These are phyloP conservation scores for Blastobotrys aristatus DNA, from an alignment of 1,139 yeast genomes.

Conservation along the genomic window DNA sequence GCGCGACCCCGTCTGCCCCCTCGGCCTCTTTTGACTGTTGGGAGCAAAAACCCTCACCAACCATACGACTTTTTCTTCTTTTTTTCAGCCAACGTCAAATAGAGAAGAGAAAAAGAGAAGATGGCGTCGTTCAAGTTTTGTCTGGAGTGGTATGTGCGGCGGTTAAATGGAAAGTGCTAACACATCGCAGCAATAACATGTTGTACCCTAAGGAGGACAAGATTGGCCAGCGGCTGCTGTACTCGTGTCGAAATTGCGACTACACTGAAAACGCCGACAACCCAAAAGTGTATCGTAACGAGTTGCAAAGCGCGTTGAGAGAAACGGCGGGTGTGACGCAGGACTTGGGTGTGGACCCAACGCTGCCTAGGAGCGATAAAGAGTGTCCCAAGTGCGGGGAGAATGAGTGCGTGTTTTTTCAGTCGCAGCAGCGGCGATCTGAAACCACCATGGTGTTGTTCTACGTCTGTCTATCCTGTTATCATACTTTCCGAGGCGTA, in stretches of 20 bases:
- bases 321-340: constrained; percentile 98
- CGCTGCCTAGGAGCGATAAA: constrained; percentile 84
- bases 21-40: too few species aligned
- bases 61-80: too few species aligned
- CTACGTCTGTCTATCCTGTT: constrained; percentile 86
- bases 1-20: too few species aligned
- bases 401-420: constrained; percentile 92
- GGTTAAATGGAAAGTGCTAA: constrained; percentile 8
- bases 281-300: constrained; percentile 88
- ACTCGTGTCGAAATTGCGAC: constrained; percentile 92
- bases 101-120: too few species aligned
- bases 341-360: constrained; percentile 94
- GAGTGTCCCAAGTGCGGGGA: constrained; percentile 88
- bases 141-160: constrained; percentile 60
- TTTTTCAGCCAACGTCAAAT: too few species aligned
- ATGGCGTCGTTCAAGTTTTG: constrained; percentile 94
- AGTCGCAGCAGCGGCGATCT: constrained; percentile 87
- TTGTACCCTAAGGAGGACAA: constrained; percentile 97
- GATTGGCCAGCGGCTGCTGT: constrained; percentile 58
- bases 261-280: constrained; percentile 90
- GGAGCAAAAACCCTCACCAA: too few species aligned
- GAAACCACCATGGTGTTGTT: constrained; percentile 92
- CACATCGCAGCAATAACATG: constrained; percentile 70
- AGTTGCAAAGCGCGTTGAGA: constrained; percentile 75
- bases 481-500: constrained; percentile 48